phyloP scores from a whole-genome alignment of 169 alveolate species.

The Cyclospora cayetanensis region DNA sequence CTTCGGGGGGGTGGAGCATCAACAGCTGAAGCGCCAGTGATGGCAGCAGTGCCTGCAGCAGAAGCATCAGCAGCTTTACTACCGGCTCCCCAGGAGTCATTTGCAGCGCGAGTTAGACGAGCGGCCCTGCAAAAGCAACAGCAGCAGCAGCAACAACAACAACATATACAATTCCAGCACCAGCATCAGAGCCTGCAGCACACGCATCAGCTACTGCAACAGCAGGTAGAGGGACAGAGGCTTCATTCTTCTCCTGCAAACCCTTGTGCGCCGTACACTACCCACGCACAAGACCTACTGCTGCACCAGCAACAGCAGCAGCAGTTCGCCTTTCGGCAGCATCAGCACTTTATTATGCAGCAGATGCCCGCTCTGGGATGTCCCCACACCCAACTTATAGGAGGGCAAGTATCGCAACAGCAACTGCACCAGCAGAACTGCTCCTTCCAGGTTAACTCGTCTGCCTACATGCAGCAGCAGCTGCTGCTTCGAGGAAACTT shows the following conservation, averaged over 20 bases:
- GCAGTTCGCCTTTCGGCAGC: neutral
- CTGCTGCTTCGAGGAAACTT: neutral
- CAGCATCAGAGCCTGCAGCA: neutral
- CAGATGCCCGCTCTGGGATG: neutral
- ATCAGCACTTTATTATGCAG: neutral
- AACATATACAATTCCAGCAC: neutral
- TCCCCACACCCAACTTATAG: neutral
- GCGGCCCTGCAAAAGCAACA: neutral
- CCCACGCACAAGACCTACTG: neutral
- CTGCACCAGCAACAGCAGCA: conserved; percentile 33
- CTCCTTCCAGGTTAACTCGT: neutral
- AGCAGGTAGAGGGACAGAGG: neutral
- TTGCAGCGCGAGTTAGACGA: neutral
- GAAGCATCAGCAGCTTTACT: neutral
- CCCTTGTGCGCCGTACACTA: neutral
- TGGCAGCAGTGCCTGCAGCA: conserved; percentile 8
- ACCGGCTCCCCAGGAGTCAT: conserved; percentile 17
- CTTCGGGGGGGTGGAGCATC: too few species aligned
- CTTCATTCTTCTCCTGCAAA: neutral
- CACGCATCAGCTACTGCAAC: neutral
- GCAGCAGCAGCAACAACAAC: neutral
- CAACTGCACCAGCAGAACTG: conserved; percentile 33
- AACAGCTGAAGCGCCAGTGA: neutral
- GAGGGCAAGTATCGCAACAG: neutral
- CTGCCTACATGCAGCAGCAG: neutral